A percentile compares a stretch with the other conserved stretches of the same genome.
phyloP scores from a whole-genome alignment of 1,284 basidiomycete species.

The Tilletia walkeri region DNA sequence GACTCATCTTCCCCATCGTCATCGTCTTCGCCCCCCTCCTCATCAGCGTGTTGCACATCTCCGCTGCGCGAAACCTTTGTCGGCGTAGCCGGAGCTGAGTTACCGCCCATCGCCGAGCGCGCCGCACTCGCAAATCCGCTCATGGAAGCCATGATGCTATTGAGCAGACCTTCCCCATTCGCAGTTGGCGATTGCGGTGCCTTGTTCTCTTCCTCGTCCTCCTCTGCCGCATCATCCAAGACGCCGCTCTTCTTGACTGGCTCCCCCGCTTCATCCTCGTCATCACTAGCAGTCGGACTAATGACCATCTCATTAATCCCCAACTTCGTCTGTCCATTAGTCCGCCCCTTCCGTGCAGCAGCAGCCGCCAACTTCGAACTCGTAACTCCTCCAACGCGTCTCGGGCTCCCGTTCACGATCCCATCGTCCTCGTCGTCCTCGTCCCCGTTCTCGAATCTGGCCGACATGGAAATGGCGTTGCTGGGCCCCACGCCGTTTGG shows the following conservation, averaged over 20 bases:
- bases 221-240: too few relatives aligned
- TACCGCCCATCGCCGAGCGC: background rate
- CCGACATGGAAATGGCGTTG: background rate
- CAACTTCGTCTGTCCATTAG: background rate
- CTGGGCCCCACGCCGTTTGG: background rate
- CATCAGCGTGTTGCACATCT: too few relatives aligned
- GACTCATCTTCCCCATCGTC: constrained; percentile 13
- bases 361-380: too few relatives aligned
- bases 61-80: background rate
- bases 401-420: background rate
- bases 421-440: background rate
- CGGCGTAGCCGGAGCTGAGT: background rate
- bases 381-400: background rate
- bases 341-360: background rate
- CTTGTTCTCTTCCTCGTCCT: too few relatives aligned
- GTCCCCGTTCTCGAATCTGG: constrained; percentile 3
- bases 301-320: constrained; percentile 12
- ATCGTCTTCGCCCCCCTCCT: background rate
- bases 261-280: background rate
- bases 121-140: constrained; percentile 6
- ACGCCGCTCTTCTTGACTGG: too few relatives aligned
- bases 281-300: background rate
- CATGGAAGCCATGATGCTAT: constrained; percentile 12
- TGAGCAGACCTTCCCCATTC: constrained; percentile 2
- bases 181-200: background rate